phyloP scores from a whole-genome alignment of 2,329 filamentous ascomycete species.

The Botrytis aclada region DNA sequence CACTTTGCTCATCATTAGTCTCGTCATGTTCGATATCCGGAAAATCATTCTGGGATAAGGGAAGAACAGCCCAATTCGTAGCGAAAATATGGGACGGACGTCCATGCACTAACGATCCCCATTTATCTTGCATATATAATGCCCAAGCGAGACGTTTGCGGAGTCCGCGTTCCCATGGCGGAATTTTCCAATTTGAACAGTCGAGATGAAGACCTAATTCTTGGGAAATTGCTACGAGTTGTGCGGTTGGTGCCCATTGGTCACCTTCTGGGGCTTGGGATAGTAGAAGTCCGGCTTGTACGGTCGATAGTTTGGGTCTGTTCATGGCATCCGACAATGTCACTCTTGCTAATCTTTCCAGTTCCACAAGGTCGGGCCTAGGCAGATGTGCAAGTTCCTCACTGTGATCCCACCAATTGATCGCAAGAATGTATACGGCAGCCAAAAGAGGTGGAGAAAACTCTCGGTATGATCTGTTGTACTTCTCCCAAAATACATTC shows the following conservation, averaged over 20 bases:
- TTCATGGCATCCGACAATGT: constrained; percentile 75
- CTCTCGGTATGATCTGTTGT: constrained; percentile 67
- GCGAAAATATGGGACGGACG: constrained; percentile 72
- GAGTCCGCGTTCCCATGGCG: constrained; percentile 80
- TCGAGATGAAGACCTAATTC: constrained; percentile 88
- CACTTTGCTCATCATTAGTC: constrained; percentile 55
- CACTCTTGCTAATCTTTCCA: constrained; percentile 71
- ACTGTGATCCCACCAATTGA: constrained; percentile 84
- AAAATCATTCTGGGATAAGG: constrained; percentile 66
- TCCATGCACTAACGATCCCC: constrained; percentile 81
- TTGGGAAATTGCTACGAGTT: constrained; percentile 81
- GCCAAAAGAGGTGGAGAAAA: constrained; percentile 75
- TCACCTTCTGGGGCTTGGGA: constrained; percentile 74
- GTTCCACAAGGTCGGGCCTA: constrained; percentile 67
- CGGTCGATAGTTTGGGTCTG: constrained; percentile 75
- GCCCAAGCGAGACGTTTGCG: constrained; percentile 87
- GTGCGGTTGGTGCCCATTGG: constrained; percentile 81
- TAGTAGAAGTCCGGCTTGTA: constrained; percentile 73
- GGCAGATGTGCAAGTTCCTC: constrained; percentile 61
- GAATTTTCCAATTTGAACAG: constrained; percentile 82
- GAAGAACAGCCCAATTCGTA: constrained; percentile 72
- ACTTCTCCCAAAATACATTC: constrained; percentile 74
- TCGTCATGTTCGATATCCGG: constrained; percentile 68
- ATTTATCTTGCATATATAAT: constrained; percentile 91
- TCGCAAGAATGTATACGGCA: constrained; percentile 78